Percentiles rank a stretch among this genome's conserved stretches.
Evolutionary conservation across 2,329 filamentous ascomycete genomes (phyloP).

Genomic region (Geosmithia morbida): DNA sequence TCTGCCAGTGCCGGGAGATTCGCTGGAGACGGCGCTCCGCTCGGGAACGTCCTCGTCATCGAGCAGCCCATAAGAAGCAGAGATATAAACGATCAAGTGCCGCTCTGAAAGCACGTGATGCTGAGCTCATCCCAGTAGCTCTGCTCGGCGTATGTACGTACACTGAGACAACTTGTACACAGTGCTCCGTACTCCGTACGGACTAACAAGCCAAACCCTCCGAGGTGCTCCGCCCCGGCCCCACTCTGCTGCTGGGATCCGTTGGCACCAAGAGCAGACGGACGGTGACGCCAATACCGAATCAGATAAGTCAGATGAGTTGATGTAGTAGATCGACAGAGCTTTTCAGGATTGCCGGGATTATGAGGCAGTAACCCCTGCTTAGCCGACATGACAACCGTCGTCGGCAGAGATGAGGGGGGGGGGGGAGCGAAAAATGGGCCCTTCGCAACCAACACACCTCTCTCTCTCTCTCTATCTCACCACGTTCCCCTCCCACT

Average conservation of each 20-base stretch:
- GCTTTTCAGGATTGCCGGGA: neutral
- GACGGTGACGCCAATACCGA: neutral
- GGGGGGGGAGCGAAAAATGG: neutral
- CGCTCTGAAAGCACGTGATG: no score
- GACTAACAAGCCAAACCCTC: neutral
- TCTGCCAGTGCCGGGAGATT: neutral
- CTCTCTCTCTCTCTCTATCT: no score
- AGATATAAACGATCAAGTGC: no score
- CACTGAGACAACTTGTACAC: no score
- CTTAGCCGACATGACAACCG: neutral
- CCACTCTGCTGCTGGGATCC: neutral
- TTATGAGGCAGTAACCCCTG: neutral
- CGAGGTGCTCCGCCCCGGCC: neutral
- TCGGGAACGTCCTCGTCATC: neutral
- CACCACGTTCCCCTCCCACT: no score
- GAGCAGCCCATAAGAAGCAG: neutral
- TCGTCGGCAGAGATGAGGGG: neutral
- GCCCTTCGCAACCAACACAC: no score
- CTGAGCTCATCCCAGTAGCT: no score
- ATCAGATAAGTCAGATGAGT: neutral
- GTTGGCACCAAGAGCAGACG: neutral
- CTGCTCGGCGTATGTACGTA: no score
- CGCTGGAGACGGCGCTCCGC: neutral
- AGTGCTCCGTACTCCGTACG: no score
- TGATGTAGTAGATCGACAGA: neutral